Evolutionary conservation across 208 protist species (phyloP).

Genomic region (Leishmania gerbilli): DNA sequence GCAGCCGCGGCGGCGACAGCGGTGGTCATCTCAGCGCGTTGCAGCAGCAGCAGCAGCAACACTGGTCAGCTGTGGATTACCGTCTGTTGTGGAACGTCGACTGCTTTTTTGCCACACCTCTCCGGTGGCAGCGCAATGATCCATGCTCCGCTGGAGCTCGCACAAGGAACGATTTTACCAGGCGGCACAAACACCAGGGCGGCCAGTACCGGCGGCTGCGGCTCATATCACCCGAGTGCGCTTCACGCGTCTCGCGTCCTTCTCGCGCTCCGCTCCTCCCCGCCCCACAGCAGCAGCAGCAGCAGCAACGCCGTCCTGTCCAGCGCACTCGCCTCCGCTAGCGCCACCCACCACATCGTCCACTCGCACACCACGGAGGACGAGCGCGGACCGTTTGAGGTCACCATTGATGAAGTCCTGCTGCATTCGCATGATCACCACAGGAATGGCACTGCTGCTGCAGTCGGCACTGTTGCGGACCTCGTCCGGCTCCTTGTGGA

Average conservation of each 20-base stretch:
- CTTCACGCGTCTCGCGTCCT: slow-evolving; percentile 8
- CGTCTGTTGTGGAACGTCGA: background rate
- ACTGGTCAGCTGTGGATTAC: slow-evolving; percentile 14
- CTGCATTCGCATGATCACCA: background rate
- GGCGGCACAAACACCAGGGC: background rate
- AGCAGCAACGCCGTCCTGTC: background rate
- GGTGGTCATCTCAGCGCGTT: background rate
- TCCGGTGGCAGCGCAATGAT: background rate
- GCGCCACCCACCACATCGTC: background rate
- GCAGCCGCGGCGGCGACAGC: background rate
- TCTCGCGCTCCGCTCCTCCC: background rate
- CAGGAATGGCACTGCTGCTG: slow-evolving; percentile 1
- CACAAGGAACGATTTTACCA: background rate
- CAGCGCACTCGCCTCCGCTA: background rate
- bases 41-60: background rate
- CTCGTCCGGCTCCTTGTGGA: slow-evolving; percentile 73
- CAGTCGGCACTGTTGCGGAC: slow-evolving; percentile 35
- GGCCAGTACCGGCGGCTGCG: background rate
- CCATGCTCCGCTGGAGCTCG: background rate
- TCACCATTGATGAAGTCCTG: slow-evolving; percentile 33
- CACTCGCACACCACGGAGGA: background rate
- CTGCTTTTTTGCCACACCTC: background rate
- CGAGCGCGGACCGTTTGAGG: slow-evolving; percentile 16
- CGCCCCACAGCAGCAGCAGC: background rate
- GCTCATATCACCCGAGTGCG: background rate